Percentiles rank a stretch among this genome's conserved stretches.
phyloP scores from a whole-genome alignment of 2,329 filamentous ascomycete genomes.

The Penicillium sp. region DNA sequence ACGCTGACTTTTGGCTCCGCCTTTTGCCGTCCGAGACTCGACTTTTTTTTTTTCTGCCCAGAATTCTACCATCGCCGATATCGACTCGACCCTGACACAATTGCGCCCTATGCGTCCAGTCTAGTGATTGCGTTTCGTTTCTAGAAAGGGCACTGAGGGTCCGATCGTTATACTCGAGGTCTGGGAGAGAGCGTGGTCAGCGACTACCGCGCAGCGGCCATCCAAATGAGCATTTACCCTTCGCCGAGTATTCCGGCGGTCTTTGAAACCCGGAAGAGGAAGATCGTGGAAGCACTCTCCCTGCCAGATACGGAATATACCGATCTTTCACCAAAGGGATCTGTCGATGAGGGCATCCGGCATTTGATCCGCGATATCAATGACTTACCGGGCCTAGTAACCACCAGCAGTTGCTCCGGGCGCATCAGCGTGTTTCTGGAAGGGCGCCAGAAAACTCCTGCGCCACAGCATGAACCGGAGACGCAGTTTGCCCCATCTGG shows the following conservation, averaged over 20 bases:
- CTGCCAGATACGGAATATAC: constrained; percentile 69
- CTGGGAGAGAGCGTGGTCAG: no score
- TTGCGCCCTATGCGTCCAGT: neutral
- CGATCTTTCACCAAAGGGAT: constrained; percentile 85
- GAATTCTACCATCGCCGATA: constrained; percentile 1
- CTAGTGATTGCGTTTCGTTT: neutral
- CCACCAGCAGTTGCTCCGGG: constrained; percentile 90
- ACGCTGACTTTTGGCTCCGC: constrained; percentile 11
- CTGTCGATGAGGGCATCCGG: constrained; percentile 74
- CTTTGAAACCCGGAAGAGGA: constrained; percentile 64
- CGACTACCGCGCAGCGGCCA: no score
- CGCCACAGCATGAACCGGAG: constrained; percentile 17
- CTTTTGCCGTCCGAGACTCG: constrained; percentile 2
- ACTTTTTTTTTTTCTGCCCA: constrained; percentile 8
- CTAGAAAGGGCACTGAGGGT: no score
- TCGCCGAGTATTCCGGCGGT: constrained; percentile 27
- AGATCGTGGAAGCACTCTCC: constrained; percentile 68
- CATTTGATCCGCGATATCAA: constrained; percentile 79
- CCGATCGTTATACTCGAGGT: no score
- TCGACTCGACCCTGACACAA: constrained; percentile 5
- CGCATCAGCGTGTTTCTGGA: constrained; percentile 85
- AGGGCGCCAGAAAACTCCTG: constrained; percentile 54
- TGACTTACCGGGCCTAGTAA: constrained; percentile 68
- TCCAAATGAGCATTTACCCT: no score
- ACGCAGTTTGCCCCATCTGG: constrained; percentile 60